Conservation (phyloP, 352 stramenopile genomes). For the Phytophthora meadii region DNA sequence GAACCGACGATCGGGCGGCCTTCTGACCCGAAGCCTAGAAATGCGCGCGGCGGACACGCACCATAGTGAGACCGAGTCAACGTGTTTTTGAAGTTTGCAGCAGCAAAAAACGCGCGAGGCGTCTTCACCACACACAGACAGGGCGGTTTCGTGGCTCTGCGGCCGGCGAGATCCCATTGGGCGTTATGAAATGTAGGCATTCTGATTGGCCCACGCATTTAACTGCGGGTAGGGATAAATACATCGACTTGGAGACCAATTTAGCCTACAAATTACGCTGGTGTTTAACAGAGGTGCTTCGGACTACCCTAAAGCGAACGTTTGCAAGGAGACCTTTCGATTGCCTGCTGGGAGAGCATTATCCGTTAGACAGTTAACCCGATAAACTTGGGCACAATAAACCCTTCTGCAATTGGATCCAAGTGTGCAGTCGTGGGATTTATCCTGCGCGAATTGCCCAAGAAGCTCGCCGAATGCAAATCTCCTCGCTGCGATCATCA, state of each 20-base stretch:
- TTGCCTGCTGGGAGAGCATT: too few species aligned
- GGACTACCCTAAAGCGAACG: neutral
- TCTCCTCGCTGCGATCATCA: neutral
- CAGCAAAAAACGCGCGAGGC: slow-evolving; percentile 3
- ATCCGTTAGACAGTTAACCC: too few species aligned
- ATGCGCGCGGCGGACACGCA: slow-evolving; percentile 11
- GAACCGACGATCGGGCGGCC: slow-evolving; percentile 4
- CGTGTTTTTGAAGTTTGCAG: slow-evolving; percentile 32
- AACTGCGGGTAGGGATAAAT: slow-evolving; percentile 16
- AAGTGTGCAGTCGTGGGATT: neutral
- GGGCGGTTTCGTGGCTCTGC: slow-evolving; percentile 15
- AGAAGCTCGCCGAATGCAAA: slow-evolving; percentile 8
- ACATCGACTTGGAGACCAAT: slow-evolving; percentile 14
- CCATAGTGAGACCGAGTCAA: slow-evolving; percentile 19
- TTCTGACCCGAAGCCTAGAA: slow-evolving; percentile 11
- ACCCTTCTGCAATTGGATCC: too few species aligned
- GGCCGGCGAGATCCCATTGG: slow-evolving; percentile 13
- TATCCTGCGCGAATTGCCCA: slow-evolving; percentile 1
- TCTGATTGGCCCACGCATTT: slow-evolving; percentile 17
- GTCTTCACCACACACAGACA: slow-evolving; percentile 9
- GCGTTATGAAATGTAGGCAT: neutral
- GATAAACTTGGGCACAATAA: too few species aligned
- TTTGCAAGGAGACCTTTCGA: neutral
- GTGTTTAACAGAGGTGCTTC: slow-evolving; percentile 14
- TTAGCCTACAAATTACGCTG: slow-evolving; percentile 16